These are phyloP conservation scores for Aspergillus amoenus DNA, from an alignment of 2,329 filamentous ascomycete genomes.

Conservation along the genomic window DNA sequence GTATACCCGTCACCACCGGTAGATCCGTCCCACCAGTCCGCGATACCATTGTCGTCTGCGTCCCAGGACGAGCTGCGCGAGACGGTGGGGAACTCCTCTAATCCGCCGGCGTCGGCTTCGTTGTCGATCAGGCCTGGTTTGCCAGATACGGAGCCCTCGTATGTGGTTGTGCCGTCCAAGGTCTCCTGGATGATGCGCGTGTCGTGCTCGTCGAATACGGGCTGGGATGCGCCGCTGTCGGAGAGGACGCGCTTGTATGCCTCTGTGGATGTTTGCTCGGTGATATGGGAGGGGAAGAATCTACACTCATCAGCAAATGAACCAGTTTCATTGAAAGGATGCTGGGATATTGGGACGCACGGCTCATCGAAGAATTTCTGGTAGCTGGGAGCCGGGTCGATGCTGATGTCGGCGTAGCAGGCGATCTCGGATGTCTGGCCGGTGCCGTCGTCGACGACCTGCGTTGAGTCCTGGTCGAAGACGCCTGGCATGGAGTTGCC, in stretches of 20 bases:
- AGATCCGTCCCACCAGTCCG: conserved; percentile 16
- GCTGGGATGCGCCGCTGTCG: conserved; percentile 7
- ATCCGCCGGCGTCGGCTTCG: conserved; percentile 9
- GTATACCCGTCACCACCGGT: conserved; percentile 10
- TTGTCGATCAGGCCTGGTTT: conserved; percentile 12
- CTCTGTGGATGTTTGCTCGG: conserved; percentile 11
- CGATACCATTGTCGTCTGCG: conserved; percentile 7
- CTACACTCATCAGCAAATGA: no score
- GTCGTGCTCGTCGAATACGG: conserved; percentile 9
- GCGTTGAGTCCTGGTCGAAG: conserved; percentile 11
- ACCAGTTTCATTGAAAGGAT: no score
- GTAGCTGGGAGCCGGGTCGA: conserved; percentile 8
- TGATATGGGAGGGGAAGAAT: conserved; percentile 12
- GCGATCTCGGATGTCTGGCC: conserved; percentile 10
- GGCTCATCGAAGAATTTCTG: conserved; percentile 14
- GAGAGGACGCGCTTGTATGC: conserved; percentile 14
- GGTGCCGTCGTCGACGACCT: conserved; percentile 5
- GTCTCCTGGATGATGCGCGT: conserved; percentile 11
- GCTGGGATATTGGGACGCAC: no score
- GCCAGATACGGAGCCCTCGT: conserved; percentile 6
- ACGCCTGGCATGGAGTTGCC: conserved; percentile 10
- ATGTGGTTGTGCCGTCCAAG: conserved; percentile 7
- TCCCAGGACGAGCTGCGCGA: conserved; percentile 9
- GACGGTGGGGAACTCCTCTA: conserved; percentile 6
- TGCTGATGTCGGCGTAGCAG: conserved; percentile 11